These are phyloP conservation scores for Astrothelium subdiscretum DNA, from an alignment of 495 filamentous ascomycete species.

Conservation along the genomic window DNA sequence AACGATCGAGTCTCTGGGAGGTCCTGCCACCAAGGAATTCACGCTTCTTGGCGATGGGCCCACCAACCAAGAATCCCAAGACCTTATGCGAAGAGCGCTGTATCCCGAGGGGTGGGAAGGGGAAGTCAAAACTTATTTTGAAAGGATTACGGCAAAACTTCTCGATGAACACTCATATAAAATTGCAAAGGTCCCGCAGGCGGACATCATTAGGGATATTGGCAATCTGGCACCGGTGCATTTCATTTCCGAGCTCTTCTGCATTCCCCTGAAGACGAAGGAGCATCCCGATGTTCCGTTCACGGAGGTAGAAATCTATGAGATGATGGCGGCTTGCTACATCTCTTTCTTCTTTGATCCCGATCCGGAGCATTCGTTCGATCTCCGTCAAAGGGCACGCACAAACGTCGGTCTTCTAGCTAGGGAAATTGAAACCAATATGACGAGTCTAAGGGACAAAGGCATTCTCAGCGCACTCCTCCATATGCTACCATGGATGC, in stretches of 20 bases:
- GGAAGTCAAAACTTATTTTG: conserved; percentile 41
- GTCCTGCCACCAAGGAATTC: conserved; percentile 34
- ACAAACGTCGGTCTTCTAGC: conserved; percentile 4
- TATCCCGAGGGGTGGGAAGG: conserved; percentile 40
- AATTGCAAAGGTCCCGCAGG: conserved; percentile 44
- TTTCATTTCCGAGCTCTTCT: conserved; percentile 50
- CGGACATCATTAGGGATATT: conserved; percentile 52
- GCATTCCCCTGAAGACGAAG: conserved; percentile 50
- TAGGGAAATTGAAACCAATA: conserved; percentile 21
- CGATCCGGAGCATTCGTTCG: conserved; percentile 53
- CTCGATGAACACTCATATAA: conserved; percentile 38
- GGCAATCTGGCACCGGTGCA: conserved; percentile 50
- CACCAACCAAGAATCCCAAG: conserved; percentile 36
- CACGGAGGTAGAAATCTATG: conserved; percentile 47
- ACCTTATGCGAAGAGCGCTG: conserved; percentile 37
- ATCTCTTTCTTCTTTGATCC: conserved; percentile 53
- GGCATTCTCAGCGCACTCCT: neutral
- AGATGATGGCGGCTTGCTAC: conserved; percentile 46
- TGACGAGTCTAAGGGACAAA: conserved; percentile 18
- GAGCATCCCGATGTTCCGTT: conserved; percentile 47
- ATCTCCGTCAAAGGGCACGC: conserved; percentile 42
- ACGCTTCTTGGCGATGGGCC: conserved; percentile 43
- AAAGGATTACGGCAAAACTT: conserved; percentile 40
- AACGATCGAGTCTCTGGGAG: conserved; percentile 41
- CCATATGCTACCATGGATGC: neutral